Base-by-base conservation (phyloP, 352 stramenopile species). In the Pythium oligandrum region DNA sequence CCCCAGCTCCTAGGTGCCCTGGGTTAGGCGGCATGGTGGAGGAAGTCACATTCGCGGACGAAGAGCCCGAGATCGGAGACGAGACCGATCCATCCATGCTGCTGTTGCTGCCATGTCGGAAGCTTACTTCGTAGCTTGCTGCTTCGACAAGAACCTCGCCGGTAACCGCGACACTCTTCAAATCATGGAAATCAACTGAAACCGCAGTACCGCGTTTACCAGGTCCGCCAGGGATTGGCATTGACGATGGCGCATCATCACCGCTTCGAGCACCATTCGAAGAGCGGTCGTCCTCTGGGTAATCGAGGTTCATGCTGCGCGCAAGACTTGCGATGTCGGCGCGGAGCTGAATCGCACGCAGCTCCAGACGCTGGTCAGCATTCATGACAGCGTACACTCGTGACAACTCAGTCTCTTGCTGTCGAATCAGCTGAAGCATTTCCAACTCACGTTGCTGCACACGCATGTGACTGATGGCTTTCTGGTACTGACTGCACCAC, bases 391-490 rank as follows among this genome's bases (percentile, higher is more conserved):
- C 75, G 36, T 85, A 83, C 8, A 91, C 52, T 35, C 74, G 68
- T 10, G 79, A 88, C 3, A 94, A 63, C 53, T 94, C 70, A 0
- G 75, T 70, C 53, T 94, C 83, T 56, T 94, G 83, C 55, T 90
- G 79, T 4, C 82, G 77, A 57, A 94, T 91, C 17, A 94, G 53
- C 55, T 79, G 65, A 17, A 90, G 65, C 78, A 94, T 90, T 40
- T 94, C 83, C 26, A 86, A 88, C 51, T 94, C 83, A 34, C 83
- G 83, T 61, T 94, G 83, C 55, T 94, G 83, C 38, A 94, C 52
- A 1, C 83, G 77, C 83, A 94, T 94, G 58, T 94, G 83, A 30
- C 83, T 86, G 46, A 94, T 90, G 2, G 83, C 83, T 43, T 94
- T 94, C 48, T 94, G 83, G 55, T 94, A 91, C 59, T 94, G 83